Conservation (phyloP, 1,284 basidiomycete genomes). For the Coniferiporia weirii region DNA sequence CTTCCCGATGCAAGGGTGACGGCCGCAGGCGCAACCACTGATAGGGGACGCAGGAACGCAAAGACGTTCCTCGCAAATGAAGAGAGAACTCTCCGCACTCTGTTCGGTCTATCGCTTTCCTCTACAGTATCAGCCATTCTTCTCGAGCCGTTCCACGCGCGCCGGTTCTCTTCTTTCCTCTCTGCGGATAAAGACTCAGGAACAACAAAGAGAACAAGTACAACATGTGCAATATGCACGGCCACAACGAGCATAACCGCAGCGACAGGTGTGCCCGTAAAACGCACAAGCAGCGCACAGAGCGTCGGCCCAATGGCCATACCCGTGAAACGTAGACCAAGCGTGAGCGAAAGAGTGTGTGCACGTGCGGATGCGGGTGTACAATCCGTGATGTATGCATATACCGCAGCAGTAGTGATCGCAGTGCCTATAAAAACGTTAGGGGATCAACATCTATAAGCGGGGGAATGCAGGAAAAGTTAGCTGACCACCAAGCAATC, state of each 20-base stretch:
- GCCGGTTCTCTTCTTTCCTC: conserved; percentile 22
- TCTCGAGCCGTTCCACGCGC: conserved; percentile 33
- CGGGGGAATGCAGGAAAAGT: neutral
- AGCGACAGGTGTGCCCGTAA: conserved; percentile 53
- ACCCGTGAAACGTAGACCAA: conserved; percentile 61
- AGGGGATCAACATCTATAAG: neutral
- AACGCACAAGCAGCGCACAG: conserved; percentile 58
- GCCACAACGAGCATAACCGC: conserved; percentile 64
- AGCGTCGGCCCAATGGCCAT: conserved; percentile 71
- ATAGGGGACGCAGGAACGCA: conserved; percentile 9
- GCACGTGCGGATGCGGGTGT: conserved; percentile 48
- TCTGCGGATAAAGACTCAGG: conserved; percentile 66
- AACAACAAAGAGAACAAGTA: conserved; percentile 53
- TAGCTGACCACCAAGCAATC: conserved; percentile 66
- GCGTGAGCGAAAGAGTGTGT: conserved; percentile 54
- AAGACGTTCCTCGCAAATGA: neutral
- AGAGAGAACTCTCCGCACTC: neutral
- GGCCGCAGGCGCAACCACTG: conserved; percentile 5
- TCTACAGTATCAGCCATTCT: neutral
- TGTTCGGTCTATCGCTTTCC: neutral
- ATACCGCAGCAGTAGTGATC: conserved; percentile 43
- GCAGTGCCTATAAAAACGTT: conserved; percentile 39
- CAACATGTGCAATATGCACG: conserved; percentile 44
- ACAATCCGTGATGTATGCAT: conserved; percentile 63
- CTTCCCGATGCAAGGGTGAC: conserved; percentile 6